Base-by-base conservation (phyloP, 148 eudicot genomes). In the Vaccinium darrowii region DNA sequence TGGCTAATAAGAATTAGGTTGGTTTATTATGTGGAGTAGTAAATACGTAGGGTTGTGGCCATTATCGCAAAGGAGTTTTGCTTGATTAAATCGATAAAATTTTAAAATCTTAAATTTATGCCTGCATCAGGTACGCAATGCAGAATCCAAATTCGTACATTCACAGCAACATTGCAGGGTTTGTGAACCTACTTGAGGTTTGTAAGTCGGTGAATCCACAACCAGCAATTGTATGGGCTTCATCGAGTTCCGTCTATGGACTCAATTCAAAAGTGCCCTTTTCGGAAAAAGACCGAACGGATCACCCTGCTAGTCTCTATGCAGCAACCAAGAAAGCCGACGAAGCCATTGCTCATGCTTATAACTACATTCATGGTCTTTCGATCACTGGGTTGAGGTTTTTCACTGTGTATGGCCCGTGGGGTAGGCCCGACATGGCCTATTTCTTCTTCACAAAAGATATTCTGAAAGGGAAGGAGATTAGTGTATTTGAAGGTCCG, bases 351-450 rank as follows among this genome's bases (percentile, higher is more conserved):
- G 90, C 95, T 0, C 97, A 94, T 85, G 88, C 90, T 82, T 94
- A 94, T 84, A 94, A 94, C 87, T 94, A 92, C 63, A 92, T 94
- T 8, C 82, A 94, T 30, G 97, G 97, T 69, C 78, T 94, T 10
- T 92, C 95, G 0, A 84, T 94, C 47, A 94, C 97, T 4, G 97
- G 94, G 63, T 88, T 94, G 80, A 30, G 97, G 43, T 94, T 94
- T 65, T 94, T 94, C 83, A 94, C 95, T 0, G 97, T 94, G 13
- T 92, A 92, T 63, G 97, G 97, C 11, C 97, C 97, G 1, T 94
- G 97, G 97, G 97, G 97, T 0, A 85, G 97, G 85, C 97, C 95
- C 0, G 97, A 94, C 65, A 94, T 94, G 97, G 97, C 97, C n/a
- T 94, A 94, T 81, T 94, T 91, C 89, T 92, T 90, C 79, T 94